Percentiles rank a stretch among this genome's conserved stretches.
Conservation (phyloP, 331 rosid species). For the Malus hybrid region DNA sequence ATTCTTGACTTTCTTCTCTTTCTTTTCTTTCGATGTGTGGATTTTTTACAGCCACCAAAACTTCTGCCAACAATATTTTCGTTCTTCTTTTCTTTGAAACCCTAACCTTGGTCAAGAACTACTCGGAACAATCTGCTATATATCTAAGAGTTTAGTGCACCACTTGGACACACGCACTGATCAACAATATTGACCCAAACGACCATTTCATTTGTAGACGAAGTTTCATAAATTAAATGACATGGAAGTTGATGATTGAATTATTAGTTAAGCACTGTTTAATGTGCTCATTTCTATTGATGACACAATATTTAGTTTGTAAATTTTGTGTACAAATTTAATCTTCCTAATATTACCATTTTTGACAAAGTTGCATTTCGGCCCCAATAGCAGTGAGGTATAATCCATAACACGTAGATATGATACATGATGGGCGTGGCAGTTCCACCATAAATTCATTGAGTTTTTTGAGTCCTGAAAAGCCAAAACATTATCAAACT, state of each 20-base stretch:
- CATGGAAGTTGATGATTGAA: no score
- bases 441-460: slow-evolving; percentile 14
- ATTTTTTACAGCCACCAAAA: neutral
- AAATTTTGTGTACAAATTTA: no score
- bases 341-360: neutral
- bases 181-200: slow-evolving; percentile 31
- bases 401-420: neutral
- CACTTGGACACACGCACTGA: slow-evolving; percentile 7
- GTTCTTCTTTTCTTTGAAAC: neutral
- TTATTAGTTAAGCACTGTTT: no score
- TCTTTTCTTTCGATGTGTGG: neutral
- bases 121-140: neutral
- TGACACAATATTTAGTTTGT: no score
- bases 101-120: neutral
- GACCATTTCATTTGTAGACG: neutral
- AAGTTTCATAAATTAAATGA: no score
- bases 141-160: slow-evolving; percentile 17
- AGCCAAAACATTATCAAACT: neutral
- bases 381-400: neutral
- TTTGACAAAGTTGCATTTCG: neutral
- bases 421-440: slow-evolving; percentile 4
- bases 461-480: no score
- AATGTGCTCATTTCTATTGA: no score
- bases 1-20: neutral
- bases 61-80: neutral